Evolutionary conservation across 2,329 filamentous ascomycete species (phyloP), one percentile per base, ranked within the genome.

Genomic region (Atkinsonella texensis): DNA sequence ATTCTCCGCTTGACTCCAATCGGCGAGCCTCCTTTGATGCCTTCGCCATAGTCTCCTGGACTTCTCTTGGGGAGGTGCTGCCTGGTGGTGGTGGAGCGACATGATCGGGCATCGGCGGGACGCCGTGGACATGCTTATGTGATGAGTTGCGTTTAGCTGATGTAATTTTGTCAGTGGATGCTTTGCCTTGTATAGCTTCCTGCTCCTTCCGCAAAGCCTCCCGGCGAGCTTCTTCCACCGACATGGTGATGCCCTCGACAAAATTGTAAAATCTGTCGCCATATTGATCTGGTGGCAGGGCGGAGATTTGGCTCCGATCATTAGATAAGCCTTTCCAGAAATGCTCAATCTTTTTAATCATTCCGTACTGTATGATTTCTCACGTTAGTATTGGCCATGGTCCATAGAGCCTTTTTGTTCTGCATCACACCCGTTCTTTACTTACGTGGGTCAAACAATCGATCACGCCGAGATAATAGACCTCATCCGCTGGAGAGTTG

Each of bases 401-500:
- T 28, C 28, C 28, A 28, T 5, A 28, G 28, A 28, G 28, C 28
- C 28, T 28, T 23, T 5, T 28, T 33, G 10, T 46, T 45, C 28
- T 31, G n/a, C 17, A 2, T 20, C n/a, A 23, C 32, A 17, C 42
- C 18, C 18, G 12, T 39, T n/a, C 15, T 7, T 35, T 50, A 80
- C 87, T 81, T 77, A 95, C 89, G 67, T 96, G 89, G 60, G 93
- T 98, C 61, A 98, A 74, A 68, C 93, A 98, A 69, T 98, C 93
- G 67, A 98, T 98, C 60, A 98, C 94, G 38, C 93, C 94, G 8
- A 98, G 80, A 65, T 98, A 98, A 69, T 98, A 98, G 42, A 98
- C 89, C 69, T 95, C 89, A 51, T 96, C 88, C 2, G 85, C 90
- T 1, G 87, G 81, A 15, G 74, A 72, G 56, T 95, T 85, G 67